Percentiles rank a stretch among this genome's conserved stretches.
phyloP scores from a whole-genome alignment of 306 rosid species.

The Carpinus fangiana region DNA sequence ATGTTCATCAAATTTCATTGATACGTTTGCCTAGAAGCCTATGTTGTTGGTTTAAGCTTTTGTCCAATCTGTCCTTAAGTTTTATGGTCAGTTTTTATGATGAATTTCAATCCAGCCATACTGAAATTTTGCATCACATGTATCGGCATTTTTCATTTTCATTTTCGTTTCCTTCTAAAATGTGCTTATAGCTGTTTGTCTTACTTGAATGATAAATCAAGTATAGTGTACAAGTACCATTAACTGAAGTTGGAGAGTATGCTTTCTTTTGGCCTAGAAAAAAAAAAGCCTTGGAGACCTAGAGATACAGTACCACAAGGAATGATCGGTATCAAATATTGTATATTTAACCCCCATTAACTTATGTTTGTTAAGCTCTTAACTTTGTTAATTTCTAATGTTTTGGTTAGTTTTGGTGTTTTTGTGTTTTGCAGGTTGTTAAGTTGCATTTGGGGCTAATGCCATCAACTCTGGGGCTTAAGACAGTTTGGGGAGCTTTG shows the following conservation, averaged over 20 bases:
- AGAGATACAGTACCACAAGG: not conserved
- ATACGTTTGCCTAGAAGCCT: not conserved
- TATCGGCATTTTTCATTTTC: not conserved
- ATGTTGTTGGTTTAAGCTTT: not conserved
- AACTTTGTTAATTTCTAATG: too few relatives aligned
- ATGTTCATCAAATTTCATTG: not conserved
- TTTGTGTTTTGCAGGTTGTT: too few relatives aligned
- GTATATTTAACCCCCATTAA: too few relatives aligned
- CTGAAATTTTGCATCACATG: not conserved
- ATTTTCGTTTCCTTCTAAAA: not conserved
- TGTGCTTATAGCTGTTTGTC: not conserved
- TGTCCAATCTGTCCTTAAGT: not conserved
- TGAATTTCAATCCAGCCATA: conserved; percentile 11
- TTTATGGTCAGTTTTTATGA: not conserved
- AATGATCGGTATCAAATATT: too few relatives aligned
- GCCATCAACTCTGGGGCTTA: too few relatives aligned
- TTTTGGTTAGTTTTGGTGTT: too few relatives aligned
- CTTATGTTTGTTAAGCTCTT: too few relatives aligned
- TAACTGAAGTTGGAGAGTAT: not conserved
- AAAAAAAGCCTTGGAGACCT: not conserved
- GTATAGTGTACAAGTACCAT: not conserved
- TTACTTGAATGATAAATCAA: conserved; percentile 10
- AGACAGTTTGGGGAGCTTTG: too few relatives aligned
- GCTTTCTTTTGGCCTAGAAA: not conserved
- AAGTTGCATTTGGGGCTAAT: too few relatives aligned